Base-by-base conservation (phyloP, 2,329 filamentous ascomycete genomes). In the Myriangium duriaei region DNA sequence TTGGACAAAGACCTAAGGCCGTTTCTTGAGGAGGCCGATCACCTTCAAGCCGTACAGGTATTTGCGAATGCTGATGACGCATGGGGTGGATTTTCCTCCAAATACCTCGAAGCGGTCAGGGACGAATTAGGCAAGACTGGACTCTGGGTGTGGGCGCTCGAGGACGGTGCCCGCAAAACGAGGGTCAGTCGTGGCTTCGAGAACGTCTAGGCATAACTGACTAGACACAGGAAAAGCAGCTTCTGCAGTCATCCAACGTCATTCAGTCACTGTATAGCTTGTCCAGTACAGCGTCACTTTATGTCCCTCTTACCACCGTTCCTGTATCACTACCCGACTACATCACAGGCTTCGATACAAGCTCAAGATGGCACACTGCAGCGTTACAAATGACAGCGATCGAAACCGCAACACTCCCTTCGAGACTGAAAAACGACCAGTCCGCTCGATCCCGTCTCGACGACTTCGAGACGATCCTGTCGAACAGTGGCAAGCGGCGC, bases 21-120 rank as follows among this genome's bases (percentile, higher is more conserved):
- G 0, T 95, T 95, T 54, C 74, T 79, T 2, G 91, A 98, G 61
- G 91, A 96, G 60, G 91, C 86, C 47, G 91, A 98, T 57, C 78
- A 85, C 39, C 70, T 96, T 62, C 87, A 95, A 58, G 88, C 81
- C 0, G 67, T 98, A 12, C 88, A 96, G 49, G 53, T 67, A 47
- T 51, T 75, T 51, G 54, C 71, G 47, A 54, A 69, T 44, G 52
- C 69, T 42, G 60, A 76, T 61, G 49, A 71, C 64, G 58, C 69
- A 43, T 68, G 65, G 65, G 56, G 64, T 45, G 57, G 65, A 42
- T 60, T 69, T 57, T 46, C 63, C 32, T 56, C 58, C 36, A 55
- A 51, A 44, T 65, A 61, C 55, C 48, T 62, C 35, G 62, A 96
- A 55, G 70, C 77, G 18, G 60, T 98, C 41, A 67, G 83, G 44